A percentile compares a stretch with the other conserved stretches of the same genome.
These are phyloP conservation scores for Acrocalymma vagum DNA, from an alignment of 2,329 filamentous ascomycete species.

Conservation along the genomic window DNA sequence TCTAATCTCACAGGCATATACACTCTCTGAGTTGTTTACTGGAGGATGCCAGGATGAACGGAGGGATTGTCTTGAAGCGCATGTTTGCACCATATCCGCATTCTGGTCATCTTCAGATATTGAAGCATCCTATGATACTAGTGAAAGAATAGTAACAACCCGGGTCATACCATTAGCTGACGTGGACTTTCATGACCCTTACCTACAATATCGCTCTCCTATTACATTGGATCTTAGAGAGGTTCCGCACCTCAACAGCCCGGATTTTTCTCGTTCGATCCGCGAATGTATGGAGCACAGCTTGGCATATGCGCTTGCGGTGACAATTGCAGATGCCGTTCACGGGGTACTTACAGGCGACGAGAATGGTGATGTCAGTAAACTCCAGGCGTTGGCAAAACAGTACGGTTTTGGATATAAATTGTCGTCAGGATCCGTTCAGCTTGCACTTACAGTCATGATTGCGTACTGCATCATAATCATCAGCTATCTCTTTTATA, in stretches of 20 bases:
- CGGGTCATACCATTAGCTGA: neutral
- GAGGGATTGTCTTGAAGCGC: neutral
- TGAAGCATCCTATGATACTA: neutral
- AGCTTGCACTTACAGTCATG: conserved; percentile 14
- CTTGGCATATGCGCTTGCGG: no score
- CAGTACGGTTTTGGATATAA: conserved; percentile 17
- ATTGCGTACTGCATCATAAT: conserved; percentile 12
- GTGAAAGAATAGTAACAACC: neutral
- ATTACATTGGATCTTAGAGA: neutral
- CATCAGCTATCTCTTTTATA: conserved; percentile 14
- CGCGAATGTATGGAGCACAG: no score
- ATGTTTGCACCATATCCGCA: neutral
- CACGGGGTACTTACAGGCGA: no score
- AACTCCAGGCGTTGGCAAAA: no score
- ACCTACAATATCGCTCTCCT: neutral
- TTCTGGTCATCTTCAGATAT: neutral
- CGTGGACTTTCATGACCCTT: neutral
- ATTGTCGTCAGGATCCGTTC: neutral
- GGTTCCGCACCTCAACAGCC: neutral
- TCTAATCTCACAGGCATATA: no score
- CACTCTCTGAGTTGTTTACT: no score
- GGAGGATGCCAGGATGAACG: no score
- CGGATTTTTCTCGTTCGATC: no score
- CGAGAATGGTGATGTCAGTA: no score
- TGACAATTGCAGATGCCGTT: no score